A percentile compares a stretch with the other conserved stretches of the same genome.
Conservation (phyloP, 73 alveolate species). For the Paramecium biaurelia region DNA sequence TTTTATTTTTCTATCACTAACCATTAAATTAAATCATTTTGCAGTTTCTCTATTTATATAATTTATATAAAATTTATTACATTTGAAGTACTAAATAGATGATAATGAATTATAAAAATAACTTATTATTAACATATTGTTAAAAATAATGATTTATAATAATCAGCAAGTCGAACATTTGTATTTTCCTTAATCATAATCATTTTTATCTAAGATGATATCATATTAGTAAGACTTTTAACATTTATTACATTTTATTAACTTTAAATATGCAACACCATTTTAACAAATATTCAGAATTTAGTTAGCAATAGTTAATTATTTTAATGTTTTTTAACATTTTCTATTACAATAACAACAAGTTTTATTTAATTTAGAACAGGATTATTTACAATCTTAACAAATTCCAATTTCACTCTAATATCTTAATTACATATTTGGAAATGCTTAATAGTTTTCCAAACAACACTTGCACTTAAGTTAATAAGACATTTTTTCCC, state of each 20-base stretch:
- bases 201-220: no score
- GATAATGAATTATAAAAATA: not conserved
- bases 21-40: not conserved
- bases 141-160: no score
- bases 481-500: no score
- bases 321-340: not conserved
- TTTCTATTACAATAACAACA: not conserved
- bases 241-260: not conserved
- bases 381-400: not conserved
- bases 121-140: no score
- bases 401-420: not conserved
- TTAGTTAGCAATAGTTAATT: not conserved
- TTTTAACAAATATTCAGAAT: not conserved
- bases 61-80: no score
- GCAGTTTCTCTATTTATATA: not conserved
- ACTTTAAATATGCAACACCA: not conserved
- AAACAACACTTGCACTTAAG: not conserved
- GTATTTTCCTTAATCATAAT: no score
- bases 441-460: not conserved
- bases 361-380: not conserved
- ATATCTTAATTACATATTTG: not conserved
- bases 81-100: not conserved
- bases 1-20: no score
- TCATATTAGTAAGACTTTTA: not conserved
- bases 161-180: no score